Base-by-base conservation (phyloP, 2,329 filamentous ascomycete genomes). In the Xylaria sp. region DNA sequence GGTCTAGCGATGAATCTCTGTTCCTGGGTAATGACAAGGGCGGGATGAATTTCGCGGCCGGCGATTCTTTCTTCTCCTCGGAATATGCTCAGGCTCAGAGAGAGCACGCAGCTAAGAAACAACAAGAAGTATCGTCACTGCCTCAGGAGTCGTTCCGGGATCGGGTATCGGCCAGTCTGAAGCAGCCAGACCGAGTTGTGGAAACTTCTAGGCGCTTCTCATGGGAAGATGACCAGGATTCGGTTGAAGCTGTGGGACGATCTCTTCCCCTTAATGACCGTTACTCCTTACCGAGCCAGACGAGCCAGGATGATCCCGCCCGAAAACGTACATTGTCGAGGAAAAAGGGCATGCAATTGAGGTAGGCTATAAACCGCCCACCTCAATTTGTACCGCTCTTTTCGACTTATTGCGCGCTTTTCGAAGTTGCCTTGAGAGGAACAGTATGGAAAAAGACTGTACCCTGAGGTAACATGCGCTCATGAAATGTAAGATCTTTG, bases 231-330 rank as follows among this genome's bases (percentile, higher is more conserved):
- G 20, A 44, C 20, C 25, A 13, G 2, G 41, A n/a, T 1, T 46
- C 18, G 15, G 15, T n/a, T n/a, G 18, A 57, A 13, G 13, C 2
- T 20, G 12, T 56, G 2, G 25, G 32, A 7, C 7, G n/a, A 5
- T 41, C 62, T 34, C 51, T 46, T 7, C 44, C 52, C 1, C 28
- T 46, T 58, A 25, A 48, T 44, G 20, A 46, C 50, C 15, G 72
- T 67, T 20, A 69, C 69, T 9, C 2, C 7, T 58, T 76, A 32
- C 75, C 75, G 6, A 76, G 73, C n/a, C 75, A 71, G 65, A 28
- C 7, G 10, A 34, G 1, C 1, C 63, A 55, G 2, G 25, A 9
- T 1, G 18, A 46, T 20, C 8, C 13, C 5, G 15, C 5, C 18
- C 32, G 54, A 9, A 44, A 25, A 25, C 67, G 39, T 7, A 60